A percentile compares a stretch with the other conserved stretches of the same genome.
Conservation (phyloP, 176 grass and related monocot species). For the Raddia distichophylla region DNA sequence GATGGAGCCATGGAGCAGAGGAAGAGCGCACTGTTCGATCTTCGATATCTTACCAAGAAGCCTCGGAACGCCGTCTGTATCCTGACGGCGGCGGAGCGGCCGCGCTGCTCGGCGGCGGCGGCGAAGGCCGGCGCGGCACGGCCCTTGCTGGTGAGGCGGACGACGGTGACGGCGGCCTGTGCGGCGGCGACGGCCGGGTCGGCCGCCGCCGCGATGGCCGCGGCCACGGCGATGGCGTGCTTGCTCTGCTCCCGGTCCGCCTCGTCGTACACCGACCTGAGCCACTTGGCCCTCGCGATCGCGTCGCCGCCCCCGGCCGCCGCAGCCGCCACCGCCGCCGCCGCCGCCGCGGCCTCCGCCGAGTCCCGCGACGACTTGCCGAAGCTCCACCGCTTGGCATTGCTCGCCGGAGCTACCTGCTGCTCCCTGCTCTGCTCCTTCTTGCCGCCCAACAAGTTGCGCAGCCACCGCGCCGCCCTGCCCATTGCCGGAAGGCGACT, state of each 20-base stretch:
- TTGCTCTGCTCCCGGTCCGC: slow-evolving; percentile 85
- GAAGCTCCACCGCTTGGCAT: slow-evolving; percentile 87
- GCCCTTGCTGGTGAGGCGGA: slow-evolving; percentile 77
- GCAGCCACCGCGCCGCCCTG: slow-evolving; percentile 73
- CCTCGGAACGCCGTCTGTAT: slow-evolving; percentile 94
- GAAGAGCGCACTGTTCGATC: slow-evolving; percentile 15
- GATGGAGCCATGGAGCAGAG: slow-evolving; percentile 11
- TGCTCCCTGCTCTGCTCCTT: slow-evolving; percentile 47
- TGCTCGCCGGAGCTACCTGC: background rate
- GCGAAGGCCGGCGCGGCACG: slow-evolving; percentile 10
- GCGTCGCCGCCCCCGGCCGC: slow-evolving; percentile 33
- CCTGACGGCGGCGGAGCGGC: slow-evolving; percentile 51
- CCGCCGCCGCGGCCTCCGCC: slow-evolving; percentile 17
- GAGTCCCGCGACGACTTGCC: slow-evolving; percentile 67
- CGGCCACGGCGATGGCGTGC: slow-evolving; percentile 94
- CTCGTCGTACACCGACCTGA: slow-evolving; percentile 61
- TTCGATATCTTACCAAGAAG: slow-evolving; percentile 58
- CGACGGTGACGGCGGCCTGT: slow-evolving; percentile 82
- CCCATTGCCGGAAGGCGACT: slow-evolving; percentile 68
- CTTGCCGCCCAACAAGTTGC: slow-evolving; percentile 53
- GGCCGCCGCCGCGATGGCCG: slow-evolving; percentile 69
- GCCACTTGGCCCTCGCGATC: slow-evolving; percentile 60
- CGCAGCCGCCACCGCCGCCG: background rate
- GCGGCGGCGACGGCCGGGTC: slow-evolving; percentile 79
- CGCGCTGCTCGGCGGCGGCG: background rate